Conservation (phyloP, 768 basidiomycete species). For the Cystofilobasidium bisporidii region DNA sequence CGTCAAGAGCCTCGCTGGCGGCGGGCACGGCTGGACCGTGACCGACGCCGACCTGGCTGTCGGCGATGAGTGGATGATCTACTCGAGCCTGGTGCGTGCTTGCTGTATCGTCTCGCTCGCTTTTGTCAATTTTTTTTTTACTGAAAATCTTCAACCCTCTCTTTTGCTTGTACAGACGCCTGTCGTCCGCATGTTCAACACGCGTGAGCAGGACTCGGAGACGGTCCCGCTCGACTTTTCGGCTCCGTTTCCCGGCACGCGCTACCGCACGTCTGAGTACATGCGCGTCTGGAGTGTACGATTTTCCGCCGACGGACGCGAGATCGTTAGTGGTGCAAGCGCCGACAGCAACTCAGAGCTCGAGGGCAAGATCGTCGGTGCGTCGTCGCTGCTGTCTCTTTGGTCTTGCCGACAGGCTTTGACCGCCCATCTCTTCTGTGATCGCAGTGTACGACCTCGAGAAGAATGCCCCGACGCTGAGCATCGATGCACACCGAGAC, state of each 20-base stretch:
- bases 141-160: slow-evolving; percentile 27
- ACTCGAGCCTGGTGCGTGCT: slow-evolving; percentile 30
- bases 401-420: background rate
- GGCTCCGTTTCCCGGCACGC: background rate
- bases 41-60: slow-evolving; percentile 87
- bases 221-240: slow-evolving; percentile 30
- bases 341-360: slow-evolving; percentile 23
- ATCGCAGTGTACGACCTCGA: slow-evolving; percentile 78
- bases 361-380: slow-evolving; percentile 30
- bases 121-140: too few relatives aligned
- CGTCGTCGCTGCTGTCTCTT: slow-evolving; percentile 8
- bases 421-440: background rate
- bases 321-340: slow-evolving; percentile 70
- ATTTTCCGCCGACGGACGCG: slow-evolving; percentile 92
- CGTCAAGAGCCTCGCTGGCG: slow-evolving; percentile 57
- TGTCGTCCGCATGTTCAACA: slow-evolving; percentile 36
- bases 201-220: slow-evolving; percentile 30
- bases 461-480: slow-evolving; percentile 65
- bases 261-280: slow-evolving; percentile 9
- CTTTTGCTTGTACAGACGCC: slow-evolving; percentile 27
- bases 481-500: slow-evolving; percentile 73
- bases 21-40: slow-evolving; percentile 78
- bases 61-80: slow-evolving; percentile 72
- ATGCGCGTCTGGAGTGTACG: slow-evolving; percentile 79
- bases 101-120: slow-evolving; percentile 34